These are phyloP conservation scores for Brassica cretica DNA, from an alignment of 345 rosid species.

Conservation along the genomic window DNA sequence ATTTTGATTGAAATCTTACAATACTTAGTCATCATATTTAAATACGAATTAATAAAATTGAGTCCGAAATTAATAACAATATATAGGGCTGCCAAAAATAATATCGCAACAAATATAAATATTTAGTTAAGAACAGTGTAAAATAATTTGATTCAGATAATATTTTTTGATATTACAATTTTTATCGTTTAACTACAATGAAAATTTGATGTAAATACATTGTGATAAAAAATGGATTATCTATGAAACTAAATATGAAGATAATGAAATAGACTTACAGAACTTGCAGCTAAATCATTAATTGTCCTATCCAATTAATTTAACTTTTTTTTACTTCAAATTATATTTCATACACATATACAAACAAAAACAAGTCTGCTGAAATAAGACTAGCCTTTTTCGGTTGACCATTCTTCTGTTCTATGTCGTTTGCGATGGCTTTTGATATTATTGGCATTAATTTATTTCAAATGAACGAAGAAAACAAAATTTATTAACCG, in stretches of 20 bases:
- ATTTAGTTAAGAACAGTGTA: neutral
- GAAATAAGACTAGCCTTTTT: conserved; percentile 21
- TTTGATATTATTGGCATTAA: neutral
- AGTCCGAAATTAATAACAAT: neutral
- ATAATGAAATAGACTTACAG: too few relatives aligned
- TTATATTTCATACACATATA: neutral
- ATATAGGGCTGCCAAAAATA: neutral
- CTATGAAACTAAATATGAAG: too few relatives aligned
- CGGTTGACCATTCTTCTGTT: conserved; percentile 19
- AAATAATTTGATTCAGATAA: neutral
- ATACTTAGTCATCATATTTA: conserved; percentile 2
- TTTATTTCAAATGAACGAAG: neutral
- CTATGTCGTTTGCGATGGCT: conserved; percentile 17
- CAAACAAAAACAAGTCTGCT: neutral
- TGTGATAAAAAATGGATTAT: too few relatives aligned
- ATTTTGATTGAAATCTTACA: neutral
- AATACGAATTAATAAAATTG: neutral
- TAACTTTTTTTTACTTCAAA: neutral
- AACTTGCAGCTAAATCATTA: too few relatives aligned
- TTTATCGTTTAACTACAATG: too few relatives aligned
- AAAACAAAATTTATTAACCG: neutral
- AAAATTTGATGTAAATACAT: too few relatives aligned
- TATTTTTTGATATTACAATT: too few relatives aligned
- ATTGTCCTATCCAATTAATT: too few relatives aligned
- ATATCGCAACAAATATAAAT: neutral